A percentile compares a stretch with the other conserved stretches of the same genome.
Evolutionary conservation across 1,284 basidiomycete species (phyloP).

Genomic region (Neonothopanus nambi): DNA sequence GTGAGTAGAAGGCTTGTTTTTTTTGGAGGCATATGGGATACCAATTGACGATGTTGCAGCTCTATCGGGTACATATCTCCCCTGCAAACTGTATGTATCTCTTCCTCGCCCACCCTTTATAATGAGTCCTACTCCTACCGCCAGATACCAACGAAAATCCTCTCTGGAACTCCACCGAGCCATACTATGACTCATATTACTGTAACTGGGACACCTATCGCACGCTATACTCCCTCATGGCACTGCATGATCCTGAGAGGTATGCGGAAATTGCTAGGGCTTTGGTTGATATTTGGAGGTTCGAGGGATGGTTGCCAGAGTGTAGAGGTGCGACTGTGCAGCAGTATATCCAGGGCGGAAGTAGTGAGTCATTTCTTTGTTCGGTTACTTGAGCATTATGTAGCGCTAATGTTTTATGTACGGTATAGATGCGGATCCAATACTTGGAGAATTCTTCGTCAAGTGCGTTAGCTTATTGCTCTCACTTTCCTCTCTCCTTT

Average conservation of each 20-base stretch:
- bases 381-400: neutral
- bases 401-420: constrained; percentile 3
- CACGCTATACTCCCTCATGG: constrained; percentile 58
- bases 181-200: constrained; percentile 62
- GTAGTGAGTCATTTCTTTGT: constrained; percentile 42
- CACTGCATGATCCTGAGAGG: constrained; percentile 58
- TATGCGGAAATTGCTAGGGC: constrained; percentile 60
- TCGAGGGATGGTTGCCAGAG: constrained; percentile 67
- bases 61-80: constrained; percentile 66
- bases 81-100: constrained; percentile 62
- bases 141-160: constrained; percentile 63
- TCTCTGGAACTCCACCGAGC: constrained; percentile 48
- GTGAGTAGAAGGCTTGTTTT: constrained; percentile 35
- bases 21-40: constrained; percentile 26
- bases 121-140: neutral
- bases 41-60: constrained; percentile 27
- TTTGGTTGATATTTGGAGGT: constrained; percentile 65
- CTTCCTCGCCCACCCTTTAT: neutral
- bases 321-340: constrained; percentile 51
- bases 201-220: constrained; percentile 75
- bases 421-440: constrained; percentile 62
- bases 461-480: constrained; percentile 42
- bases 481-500: neutral
- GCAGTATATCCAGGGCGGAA: constrained; percentile 62
- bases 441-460: constrained; percentile 65